Conservation (phyloP, 2,329 filamentous ascomycete species). For the Paraphoma chrysanthemicola region DNA sequence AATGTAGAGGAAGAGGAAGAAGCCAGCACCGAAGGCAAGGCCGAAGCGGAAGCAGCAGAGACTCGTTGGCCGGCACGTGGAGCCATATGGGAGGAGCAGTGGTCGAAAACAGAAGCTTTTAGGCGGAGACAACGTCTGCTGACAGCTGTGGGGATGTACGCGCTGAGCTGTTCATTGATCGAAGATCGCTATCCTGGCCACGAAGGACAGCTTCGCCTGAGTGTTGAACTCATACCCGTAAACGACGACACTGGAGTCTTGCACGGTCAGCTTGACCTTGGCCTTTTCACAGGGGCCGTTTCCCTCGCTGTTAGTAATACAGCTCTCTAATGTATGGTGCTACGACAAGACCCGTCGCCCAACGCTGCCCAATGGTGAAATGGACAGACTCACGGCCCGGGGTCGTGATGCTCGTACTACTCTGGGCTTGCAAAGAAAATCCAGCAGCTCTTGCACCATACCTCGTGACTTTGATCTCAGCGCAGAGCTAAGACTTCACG, state of each 20-base stretch:
- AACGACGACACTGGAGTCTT: neutral
- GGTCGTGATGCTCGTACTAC: neutral
- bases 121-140: neutral
- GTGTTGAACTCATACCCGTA: neutral
- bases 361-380: neutral
- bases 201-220: neutral
- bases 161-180: neutral
- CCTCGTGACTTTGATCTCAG: neutral
- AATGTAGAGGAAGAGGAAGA: neutral
- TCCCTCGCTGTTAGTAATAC: neutral
- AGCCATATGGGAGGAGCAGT: neutral
- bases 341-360: neutral
- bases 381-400: neutral
- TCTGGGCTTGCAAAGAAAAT: neutral
- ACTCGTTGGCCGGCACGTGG: neutral
- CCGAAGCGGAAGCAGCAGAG: neutral
- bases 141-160: neutral
- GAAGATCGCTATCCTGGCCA: neutral
- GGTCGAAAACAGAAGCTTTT: neutral
- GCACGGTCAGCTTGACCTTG: neutral
- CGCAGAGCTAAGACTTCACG: neutral
- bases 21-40: neutral
- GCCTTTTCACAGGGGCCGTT: neutral
- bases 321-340: neutral
- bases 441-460: neutral